Base-by-base conservation (phyloP, 176 grass and related monocot genomes). In the Thalia dealbata region DNA sequence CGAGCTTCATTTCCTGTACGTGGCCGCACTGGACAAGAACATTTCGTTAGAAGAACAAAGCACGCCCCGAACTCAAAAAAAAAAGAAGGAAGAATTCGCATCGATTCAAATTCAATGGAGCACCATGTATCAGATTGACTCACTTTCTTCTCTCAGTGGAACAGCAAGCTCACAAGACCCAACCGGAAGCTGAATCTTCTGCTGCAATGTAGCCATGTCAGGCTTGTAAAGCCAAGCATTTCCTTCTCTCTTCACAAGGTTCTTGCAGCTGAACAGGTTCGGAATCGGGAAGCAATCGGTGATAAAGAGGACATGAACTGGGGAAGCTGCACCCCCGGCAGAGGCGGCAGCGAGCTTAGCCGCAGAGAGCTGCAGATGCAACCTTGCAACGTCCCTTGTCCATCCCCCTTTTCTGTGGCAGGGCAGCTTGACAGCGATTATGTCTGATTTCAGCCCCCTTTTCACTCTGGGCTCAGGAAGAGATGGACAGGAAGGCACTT, bases 401-500 rank as follows among this genome's bases (percentile, higher is more conserved):
- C 91, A 96, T 14, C 70, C 84, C 1, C 21, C 81, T 30, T 68
- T 71, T 59, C 73, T 81, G 74, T 78, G 43, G 61, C 91, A 91
- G 50, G 91, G 91, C 73, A 96, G 84, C 84, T 96, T 96, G 58
- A 96, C 91, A 21, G 88, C 91, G 76, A 96, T 52, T 73, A 96
- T 60, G 73, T 96, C 91, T 66, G 86, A 91, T 8, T 75, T 78
- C 46, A 74, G 52, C 0, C 73, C 81, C 67, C 64, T 84, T 45
- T 76, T 83, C 67, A 81, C 73, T 78, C 41, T 66, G 76, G 88
- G 88, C 21, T 84, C 85, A 41, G 88, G 70, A 71, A 96, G 77
- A 5, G 69, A 78, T 0, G 85, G 91, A 51, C 91, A 96, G 27
- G 84, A 74, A 38, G 91, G 88, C 78, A 96, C 86, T 25, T 96